Percentiles rank a stretch among this genome's conserved stretches.
These are phyloP conservation scores for Fusarium ramigenum DNA, from an alignment of 2,329 filamentous ascomycete genomes.

Conservation along the genomic window DNA sequence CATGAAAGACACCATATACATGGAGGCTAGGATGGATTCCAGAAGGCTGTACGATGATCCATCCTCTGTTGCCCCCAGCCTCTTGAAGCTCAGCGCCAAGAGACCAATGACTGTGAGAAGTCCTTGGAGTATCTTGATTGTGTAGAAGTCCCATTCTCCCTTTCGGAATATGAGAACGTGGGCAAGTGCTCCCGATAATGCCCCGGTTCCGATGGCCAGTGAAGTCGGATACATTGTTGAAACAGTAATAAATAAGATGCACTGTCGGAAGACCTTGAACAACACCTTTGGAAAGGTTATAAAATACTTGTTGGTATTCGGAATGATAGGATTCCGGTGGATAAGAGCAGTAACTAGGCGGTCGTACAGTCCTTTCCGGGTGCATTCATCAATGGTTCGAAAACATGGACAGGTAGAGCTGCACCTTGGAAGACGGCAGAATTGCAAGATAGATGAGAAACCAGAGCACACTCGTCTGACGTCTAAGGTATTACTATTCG, in stretches of 20 bases:
- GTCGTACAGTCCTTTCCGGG: too few relatives aligned
- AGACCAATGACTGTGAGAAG: neutral
- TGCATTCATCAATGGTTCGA: too few relatives aligned
- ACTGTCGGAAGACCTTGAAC: too few relatives aligned
- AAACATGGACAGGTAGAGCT: too few relatives aligned
- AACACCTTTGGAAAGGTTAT: too few relatives aligned
- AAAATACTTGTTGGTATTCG: too few relatives aligned
- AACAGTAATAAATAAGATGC: too few relatives aligned
- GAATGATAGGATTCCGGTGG: too few relatives aligned
- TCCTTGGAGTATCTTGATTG: neutral
- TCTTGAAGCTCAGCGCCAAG: neutral
- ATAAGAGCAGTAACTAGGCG: too few relatives aligned
- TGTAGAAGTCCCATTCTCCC: neutral
- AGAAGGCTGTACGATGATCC: accelerated
- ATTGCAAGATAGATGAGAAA: accelerated
- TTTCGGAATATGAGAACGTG: neutral
- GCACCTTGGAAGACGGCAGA: accelerated
- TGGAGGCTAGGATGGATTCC: neutral
- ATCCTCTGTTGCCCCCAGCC: accelerated
- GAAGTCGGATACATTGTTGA: neutral
- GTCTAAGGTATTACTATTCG: neutral
- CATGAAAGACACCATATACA: neutral
- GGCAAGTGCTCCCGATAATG: neutral
- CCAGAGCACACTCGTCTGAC: accelerated
- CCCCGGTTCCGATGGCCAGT: neutral